Percentiles rank a stretch among this genome's conserved stretches.
Conservation (phyloP, 306 rosid species). For the Parietaria judaica region DNA sequence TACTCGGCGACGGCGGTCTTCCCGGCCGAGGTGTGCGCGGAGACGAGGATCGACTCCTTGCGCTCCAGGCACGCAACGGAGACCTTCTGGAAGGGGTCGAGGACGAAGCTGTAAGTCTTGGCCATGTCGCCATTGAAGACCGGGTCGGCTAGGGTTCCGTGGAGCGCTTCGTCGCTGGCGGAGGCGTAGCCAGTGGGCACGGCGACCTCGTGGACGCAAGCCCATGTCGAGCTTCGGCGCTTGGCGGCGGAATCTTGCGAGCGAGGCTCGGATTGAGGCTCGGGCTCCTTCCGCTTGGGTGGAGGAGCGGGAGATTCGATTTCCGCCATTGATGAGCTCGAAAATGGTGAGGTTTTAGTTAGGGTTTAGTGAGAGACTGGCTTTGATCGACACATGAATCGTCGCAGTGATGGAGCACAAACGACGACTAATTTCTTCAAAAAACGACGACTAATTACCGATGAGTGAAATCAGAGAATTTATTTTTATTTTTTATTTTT, state of each 20-base stretch:
- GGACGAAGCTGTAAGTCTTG: constrained; percentile 55
- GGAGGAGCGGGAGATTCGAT: constrained; percentile 23
- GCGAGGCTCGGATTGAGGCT: neutral
- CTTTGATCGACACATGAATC: too few species aligned
- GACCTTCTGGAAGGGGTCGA: constrained; percentile 85
- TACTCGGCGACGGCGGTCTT: constrained; percentile 96
- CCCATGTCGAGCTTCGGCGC: constrained; percentile 39
- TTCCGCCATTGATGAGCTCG: constrained; percentile 29
- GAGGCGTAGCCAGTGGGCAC: constrained; percentile 57
- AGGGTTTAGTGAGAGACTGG: too few species aligned
- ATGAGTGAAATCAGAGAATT: too few species aligned
- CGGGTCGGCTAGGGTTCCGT: constrained; percentile 78
- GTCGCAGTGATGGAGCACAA: too few species aligned
- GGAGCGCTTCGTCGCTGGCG: constrained; percentile 43
- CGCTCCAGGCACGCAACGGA: constrained; percentile 84
- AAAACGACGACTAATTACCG: too few species aligned
- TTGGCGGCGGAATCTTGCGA: constrained; percentile 24
- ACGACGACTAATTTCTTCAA: too few species aligned
- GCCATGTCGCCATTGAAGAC: constrained; percentile 51
- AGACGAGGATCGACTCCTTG: constrained; percentile 80
- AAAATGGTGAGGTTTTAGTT: too few species aligned
- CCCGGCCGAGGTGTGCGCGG: constrained; percentile 97
- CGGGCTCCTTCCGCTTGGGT: constrained; percentile 42
- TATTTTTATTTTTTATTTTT: too few species aligned
- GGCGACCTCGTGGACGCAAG: constrained; percentile 93